Evolutionary conservation across 2,329 filamentous ascomycete genomes (phyloP).

Genomic region (Fusarium sublunatum): DNA sequence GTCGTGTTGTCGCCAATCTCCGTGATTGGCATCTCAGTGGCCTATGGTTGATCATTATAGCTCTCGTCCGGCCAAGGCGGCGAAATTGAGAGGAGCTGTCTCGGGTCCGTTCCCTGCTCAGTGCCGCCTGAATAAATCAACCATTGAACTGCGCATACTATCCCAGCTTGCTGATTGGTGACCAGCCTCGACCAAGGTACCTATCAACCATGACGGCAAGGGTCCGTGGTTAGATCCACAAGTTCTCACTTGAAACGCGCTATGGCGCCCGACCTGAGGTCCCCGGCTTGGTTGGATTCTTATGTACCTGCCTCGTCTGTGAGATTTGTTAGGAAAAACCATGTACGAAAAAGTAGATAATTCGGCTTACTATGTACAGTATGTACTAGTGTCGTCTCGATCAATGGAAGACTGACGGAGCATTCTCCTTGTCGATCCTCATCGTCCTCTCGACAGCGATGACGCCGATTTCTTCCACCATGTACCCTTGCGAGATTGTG

Average conservation of each 20-base stretch:
- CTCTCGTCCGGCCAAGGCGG: neutral
- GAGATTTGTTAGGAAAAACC: neutral
- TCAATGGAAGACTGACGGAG: conserved; percentile 5
- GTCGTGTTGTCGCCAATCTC: conserved; percentile 13
- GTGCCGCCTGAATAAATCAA: conserved; percentile 12
- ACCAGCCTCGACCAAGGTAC: conserved; percentile 8
- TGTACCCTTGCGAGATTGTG: conserved; percentile 1
- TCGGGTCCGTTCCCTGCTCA: conserved; percentile 12
- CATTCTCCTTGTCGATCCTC: conserved; percentile 29
- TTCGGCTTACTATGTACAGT: neutral
- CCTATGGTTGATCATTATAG: neutral
- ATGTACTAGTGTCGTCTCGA: neutral
- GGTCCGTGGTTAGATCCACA: conserved; percentile 20
- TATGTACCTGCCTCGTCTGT: conserved; percentile 24
- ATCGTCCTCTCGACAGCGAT: conserved; percentile 30
- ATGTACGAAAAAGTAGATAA: conserved; percentile 1
- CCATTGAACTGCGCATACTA: conserved; percentile 7
- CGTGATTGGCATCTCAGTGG: conserved; percentile 5
- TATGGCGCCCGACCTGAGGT: conserved; percentile 35
- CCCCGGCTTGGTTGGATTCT: conserved; percentile 14
- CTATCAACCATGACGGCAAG: conserved; percentile 26
- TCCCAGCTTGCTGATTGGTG: conserved; percentile 23
- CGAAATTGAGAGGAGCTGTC: conserved; percentile 17
- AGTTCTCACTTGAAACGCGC: conserved; percentile 37
- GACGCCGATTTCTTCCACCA: conserved; percentile 4